Evolutionary conservation across 2,329 filamentous ascomycete species (phyloP), one percentile per base, ranked within the genome.

Genomic region (Cyclaneusma minus): DNA sequence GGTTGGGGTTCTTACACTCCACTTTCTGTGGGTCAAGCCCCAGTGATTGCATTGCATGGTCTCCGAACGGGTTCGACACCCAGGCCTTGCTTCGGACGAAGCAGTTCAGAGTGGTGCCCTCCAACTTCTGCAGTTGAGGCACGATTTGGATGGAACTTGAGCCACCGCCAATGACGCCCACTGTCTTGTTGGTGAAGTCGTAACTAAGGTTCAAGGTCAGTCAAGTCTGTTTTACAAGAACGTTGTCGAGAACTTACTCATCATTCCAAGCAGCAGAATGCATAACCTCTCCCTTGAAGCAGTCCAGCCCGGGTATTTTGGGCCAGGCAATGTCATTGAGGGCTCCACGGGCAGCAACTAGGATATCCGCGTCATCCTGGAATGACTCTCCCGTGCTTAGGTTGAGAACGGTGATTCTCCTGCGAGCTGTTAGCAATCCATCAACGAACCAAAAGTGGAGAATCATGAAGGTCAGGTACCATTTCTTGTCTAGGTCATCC

Each of bases 261-360:
- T n/a, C n/a, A n/a, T n/a, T 69, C 62, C 62, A 64, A 68, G n/a
- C 63, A 43, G 63, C 62, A 3, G 55, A 60, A 32, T 68, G 64
- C 8, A 42, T 23, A n/a, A 42, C 21, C 16, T 37, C 35, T 7
- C 39, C 39, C 16, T 41, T 35, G 30, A 42, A 42, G 13, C 29
- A 27, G 11, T 33, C 20, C 1, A 43, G 21, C 2, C 40, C 40
- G 21, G 32, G 29, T 22, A 42, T 41, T 5, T 37, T 22, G 4
- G 38, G 38, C 34, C 32, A 38, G 19, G 24, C 16, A 6, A 24
- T 18, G 7, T 30, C 28, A 20, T 25, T 33, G 8, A 33, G 21
- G 16, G 24, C 17, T 3, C 31, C 31, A 6, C 21, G 20, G 13
- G 28, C 28, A 17, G 31, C 16, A 9, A 33, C 25, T 7, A 33